phyloP scores from a whole-genome alignment of 2,329 filamentous ascomycete species.

The Camillea tinctor region DNA sequence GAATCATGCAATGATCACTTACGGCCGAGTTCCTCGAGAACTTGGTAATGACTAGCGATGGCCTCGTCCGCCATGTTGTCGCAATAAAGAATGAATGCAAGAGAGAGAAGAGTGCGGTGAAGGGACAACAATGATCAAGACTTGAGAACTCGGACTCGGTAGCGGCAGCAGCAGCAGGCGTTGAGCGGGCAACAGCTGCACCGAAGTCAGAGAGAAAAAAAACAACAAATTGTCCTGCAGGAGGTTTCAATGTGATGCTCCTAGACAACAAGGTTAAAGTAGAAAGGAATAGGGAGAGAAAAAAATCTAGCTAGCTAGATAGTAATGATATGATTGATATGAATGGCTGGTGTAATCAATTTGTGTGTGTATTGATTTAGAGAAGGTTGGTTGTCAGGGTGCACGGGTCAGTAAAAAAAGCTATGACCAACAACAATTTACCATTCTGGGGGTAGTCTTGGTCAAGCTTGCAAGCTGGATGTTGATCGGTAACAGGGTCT shows the following conservation, averaged over 20 bases:
- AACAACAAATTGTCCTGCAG: not conserved
- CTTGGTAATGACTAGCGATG: conserved; percentile 85
- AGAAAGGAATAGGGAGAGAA: not conserved
- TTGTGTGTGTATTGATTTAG: not conserved
- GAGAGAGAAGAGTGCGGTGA: conserved; percentile 7
- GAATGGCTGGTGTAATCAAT: not conserved
- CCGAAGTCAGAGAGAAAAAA: not conserved
- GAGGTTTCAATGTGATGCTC: not conserved
- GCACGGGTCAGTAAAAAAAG: conserved; percentile 17
- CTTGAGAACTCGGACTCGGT: conserved; percentile 8
- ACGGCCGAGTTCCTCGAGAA: conserved; percentile 96
- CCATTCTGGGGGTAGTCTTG: conserved; percentile 26
- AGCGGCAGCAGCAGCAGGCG: conserved; percentile 18
- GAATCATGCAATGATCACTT: conserved; percentile 40
- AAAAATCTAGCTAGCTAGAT: not conserved
- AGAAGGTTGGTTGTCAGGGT: conserved; percentile 23
- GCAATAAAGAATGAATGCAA: conserved; percentile 5
- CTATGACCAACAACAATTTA: conserved; percentile 32
- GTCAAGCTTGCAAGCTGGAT: not conserved
- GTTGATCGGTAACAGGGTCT: not conserved
- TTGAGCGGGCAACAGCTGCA: conserved; percentile 9
- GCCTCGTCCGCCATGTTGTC: conserved; percentile 56
- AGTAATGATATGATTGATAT: not conserved
- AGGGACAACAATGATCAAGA: conserved; percentile 11
- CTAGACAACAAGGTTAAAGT: not conserved